A percentile compares a stretch with the other conserved stretches of the same genome.
Evolutionary conservation across 176 grass and related monocot genomes (phyloP).

Genomic region (Chrysopogon serrulatus): DNA sequence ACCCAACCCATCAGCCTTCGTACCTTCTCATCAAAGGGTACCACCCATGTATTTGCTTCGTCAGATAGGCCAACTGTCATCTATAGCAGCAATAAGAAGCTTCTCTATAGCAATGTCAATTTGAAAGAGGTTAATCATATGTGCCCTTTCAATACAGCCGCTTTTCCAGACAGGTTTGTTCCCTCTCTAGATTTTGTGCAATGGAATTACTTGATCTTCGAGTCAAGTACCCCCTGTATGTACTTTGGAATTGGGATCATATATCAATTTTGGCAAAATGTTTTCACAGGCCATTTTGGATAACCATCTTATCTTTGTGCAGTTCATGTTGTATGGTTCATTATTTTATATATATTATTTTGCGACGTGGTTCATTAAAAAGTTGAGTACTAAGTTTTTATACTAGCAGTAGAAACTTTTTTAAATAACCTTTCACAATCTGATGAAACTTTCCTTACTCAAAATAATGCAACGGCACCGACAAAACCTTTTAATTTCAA

Average conservation of each 20-base stretch:
- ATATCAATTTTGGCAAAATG: not conserved
- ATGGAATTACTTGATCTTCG: not conserved
- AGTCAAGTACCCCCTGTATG: not conserved
- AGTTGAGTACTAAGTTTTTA: not conserved
- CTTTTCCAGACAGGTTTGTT: conserved; percentile 89
- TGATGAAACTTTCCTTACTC: not conserved
- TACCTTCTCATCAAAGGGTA: conserved; percentile 92
- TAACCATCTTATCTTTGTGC: not conserved
- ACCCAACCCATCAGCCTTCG: conserved; percentile 93
- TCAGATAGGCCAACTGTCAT: conserved; percentile 98
- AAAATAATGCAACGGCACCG: not conserved
- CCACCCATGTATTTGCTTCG: conserved; percentile 89
- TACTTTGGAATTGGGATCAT: conserved; percentile 7
- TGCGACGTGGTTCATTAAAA: not conserved
- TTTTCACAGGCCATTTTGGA: not conserved
- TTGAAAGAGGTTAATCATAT: conserved; percentile 97
- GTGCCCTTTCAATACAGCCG: conserved; percentile 93
- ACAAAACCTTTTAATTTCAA: not conserved
- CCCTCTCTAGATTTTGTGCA: not conserved
- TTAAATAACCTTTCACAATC: not conserved
- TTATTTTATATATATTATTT: no score
- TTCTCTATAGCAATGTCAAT: conserved; percentile 98
- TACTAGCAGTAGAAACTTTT: not conserved
- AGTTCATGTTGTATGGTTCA: not conserved
- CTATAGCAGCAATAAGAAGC: conserved; percentile 97